phyloP scores from a whole-genome alignment of 2,329 filamentous ascomycete species.

The Pestalotiopsis sp. region DNA sequence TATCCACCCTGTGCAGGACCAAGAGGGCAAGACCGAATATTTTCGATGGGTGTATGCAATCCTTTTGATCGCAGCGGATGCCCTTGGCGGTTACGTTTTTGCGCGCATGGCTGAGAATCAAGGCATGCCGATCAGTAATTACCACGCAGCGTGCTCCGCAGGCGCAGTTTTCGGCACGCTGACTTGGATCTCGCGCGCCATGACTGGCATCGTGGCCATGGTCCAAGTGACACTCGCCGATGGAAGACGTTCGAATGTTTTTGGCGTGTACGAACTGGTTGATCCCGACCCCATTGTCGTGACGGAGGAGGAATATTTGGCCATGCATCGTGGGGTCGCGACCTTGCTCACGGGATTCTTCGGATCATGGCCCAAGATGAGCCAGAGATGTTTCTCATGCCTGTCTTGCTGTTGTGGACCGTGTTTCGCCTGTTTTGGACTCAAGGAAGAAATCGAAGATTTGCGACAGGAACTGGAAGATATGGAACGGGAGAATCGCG shows the following conservation, averaged over 20 bases:
- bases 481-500: not conserved
- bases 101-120: slow-evolving; percentile 9
- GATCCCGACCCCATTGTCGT: not conserved
- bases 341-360: not conserved
- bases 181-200: slow-evolving; percentile 2
- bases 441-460: not conserved
- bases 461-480: not conserved
- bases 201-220: slow-evolving; percentile 4
- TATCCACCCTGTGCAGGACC: not conserved
- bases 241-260: slow-evolving; percentile 4
- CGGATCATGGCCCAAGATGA: not conserved
- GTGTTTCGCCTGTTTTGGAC: not conserved
- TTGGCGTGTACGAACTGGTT: not conserved
- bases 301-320: not conserved
- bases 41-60: slow-evolving; percentile 7
- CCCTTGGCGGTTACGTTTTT: slow-evolving; percentile 9
- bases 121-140: slow-evolving; percentile 9
- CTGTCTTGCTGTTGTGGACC: not conserved
- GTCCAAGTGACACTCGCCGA: not conserved
- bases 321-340: not conserved
- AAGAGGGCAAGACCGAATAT: not conserved
- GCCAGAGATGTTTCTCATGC: not conserved
- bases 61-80: not conserved
- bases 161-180: slow-evolving; percentile 6
- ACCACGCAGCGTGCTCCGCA: slow-evolving; percentile 3